Evolutionary conservation across 805 yeast genomes (phyloP).

Genomic region (Deakozyma indianensis): DNA sequence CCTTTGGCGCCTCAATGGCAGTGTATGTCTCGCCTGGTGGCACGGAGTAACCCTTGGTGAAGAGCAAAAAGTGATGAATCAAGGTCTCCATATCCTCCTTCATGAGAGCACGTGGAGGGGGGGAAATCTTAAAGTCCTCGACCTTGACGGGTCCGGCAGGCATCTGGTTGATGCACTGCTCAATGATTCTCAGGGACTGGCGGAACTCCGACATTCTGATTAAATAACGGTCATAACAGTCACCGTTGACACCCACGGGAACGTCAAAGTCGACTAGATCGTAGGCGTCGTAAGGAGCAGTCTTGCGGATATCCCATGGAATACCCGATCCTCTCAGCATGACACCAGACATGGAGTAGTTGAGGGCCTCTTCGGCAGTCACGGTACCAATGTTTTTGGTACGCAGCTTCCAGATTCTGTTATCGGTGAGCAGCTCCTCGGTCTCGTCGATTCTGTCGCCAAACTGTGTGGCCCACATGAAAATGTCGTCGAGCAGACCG

Average conservation of each 20-base stretch:
- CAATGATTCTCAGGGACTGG: conserved; percentile 77
- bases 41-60: conserved; percentile 78
- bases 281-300: conserved; percentile 84
- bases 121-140: conserved; percentile 74
- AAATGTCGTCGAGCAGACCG: conserved; percentile 77
- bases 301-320: conserved; percentile 73
- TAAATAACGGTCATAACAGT: conserved; percentile 81
- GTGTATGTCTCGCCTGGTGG: conserved; percentile 88
- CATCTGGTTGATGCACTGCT: conserved; percentile 82
- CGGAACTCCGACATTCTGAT: conserved; percentile 86
- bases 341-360: conserved; percentile 69
- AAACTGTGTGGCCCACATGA: conserved; percentile 93
- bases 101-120: conserved; percentile 72
- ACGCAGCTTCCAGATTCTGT: conserved; percentile 86
- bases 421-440: conserved; percentile 78
- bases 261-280: conserved; percentile 75
- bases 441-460: conserved; percentile 87
- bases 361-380: conserved; percentile 76
- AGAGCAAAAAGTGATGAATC: conserved; percentile 77
- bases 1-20: conserved; percentile 89
- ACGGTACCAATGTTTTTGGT: conserved; percentile 68
- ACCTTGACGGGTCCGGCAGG: conserved; percentile 87
- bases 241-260: conserved; percentile 78
- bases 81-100: conserved; percentile 88
- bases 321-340: conserved; percentile 88